Conservation (phyloP, 106 monocot genomes). For the Hemerocallis citrina region DNA sequence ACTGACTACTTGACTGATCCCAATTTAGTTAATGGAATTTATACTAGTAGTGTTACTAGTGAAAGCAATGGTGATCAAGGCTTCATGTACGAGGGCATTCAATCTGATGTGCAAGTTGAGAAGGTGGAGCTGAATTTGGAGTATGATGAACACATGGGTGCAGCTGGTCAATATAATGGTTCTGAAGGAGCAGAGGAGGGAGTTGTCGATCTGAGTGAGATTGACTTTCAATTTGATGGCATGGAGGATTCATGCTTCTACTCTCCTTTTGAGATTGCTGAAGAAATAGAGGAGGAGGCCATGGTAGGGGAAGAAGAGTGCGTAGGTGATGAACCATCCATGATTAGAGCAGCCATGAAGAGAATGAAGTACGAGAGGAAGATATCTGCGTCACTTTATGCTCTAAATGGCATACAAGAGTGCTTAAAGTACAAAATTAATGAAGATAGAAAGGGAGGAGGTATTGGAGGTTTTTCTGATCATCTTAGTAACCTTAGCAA, state of each 20-base stretch:
- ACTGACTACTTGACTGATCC: conserved; percentile 6
- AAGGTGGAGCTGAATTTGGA: background rate
- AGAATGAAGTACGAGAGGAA: conserved; percentile 27
- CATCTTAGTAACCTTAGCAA: background rate
- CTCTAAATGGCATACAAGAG: conserved; percentile 17
- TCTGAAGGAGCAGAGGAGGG: background rate
- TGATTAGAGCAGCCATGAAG: conserved; percentile 5
- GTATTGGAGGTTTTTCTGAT: background rate
- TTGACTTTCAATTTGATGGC: conserved; percentile 7
- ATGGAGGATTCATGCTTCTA: background rate
- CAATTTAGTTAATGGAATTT: too few relatives aligned
- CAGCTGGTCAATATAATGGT: background rate
- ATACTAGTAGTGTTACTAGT: background rate
- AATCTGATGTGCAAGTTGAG: background rate
- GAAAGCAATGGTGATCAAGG: background rate
- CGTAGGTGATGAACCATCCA: too few relatives aligned
- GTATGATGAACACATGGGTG: background rate
- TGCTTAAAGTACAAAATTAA: conserved; percentile 8
- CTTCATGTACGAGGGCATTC: background rate
- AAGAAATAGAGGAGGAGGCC: conserved; percentile 1
- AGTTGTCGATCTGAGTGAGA: background rate
- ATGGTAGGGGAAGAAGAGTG: too few relatives aligned
- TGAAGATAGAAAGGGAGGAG: background rate
- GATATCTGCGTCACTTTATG: conserved; percentile 15
- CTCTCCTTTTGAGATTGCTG: conserved; percentile 17